Conservation (phyloP, 345 rosid species). For the Pistacia atlantica region DNA sequence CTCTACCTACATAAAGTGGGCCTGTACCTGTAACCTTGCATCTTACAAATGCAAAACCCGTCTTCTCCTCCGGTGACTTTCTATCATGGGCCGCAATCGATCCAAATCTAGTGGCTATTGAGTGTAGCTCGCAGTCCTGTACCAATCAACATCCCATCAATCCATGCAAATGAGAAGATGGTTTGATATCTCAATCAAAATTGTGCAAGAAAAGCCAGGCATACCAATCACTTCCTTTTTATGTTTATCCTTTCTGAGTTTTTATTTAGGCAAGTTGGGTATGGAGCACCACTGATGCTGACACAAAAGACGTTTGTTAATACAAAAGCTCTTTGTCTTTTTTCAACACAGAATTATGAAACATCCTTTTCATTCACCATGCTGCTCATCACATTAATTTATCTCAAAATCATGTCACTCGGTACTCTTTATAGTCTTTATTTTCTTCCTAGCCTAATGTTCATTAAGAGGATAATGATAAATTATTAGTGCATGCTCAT, state of each 20-base stretch:
- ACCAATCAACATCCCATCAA: not conserved
- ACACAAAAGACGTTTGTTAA: conserved; percentile 18
- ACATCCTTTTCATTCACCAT: conserved; percentile 21
- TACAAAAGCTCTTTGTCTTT: conserved; percentile 14
- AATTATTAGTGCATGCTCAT: not conserved
- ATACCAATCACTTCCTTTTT: not conserved
- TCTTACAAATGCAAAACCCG: conserved; percentile 80
- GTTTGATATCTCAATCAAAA: no score
- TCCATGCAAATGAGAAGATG: no score
- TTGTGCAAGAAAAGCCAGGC: no score
- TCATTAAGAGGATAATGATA: not conserved
- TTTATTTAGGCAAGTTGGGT: conserved; percentile 20
- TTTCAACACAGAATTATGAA: conserved; percentile 18
- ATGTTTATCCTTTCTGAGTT: not conserved
- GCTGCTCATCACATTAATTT: not conserved
- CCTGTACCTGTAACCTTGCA: conserved; percentile 89
- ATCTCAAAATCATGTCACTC: conserved; percentile 4
- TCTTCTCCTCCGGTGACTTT: conserved; percentile 76
- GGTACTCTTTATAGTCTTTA: not conserved
- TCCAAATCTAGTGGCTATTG: conserved; percentile 89
- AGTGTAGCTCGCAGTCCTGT: conserved; percentile 92
- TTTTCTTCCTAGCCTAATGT: not conserved
- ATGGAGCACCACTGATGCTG: conserved; percentile 17
- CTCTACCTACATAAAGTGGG: conserved; percentile 83
- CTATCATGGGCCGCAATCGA: conserved; percentile 92